Conservation (phyloP, 176 grass and related monocot genomes). For the Phoenix roebelenii region DNA sequence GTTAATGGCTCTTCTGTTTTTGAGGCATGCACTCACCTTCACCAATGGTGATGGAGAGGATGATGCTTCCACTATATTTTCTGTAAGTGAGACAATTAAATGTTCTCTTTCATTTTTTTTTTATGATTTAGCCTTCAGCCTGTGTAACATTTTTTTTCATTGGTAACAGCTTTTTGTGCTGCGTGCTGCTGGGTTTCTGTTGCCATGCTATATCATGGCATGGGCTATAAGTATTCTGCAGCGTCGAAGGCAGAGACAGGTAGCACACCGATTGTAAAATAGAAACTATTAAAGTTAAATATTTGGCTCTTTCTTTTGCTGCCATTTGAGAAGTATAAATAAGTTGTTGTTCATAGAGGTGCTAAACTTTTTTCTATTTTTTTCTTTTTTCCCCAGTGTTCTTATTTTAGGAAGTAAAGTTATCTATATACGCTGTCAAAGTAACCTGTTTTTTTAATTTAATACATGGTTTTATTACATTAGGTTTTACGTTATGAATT, state of each 20-base stretch:
- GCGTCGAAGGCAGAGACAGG: conserved; percentile 85
- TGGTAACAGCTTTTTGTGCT: conserved; percentile 69
- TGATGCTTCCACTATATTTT: conserved; percentile 67
- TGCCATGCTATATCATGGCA: conserved; percentile 94
- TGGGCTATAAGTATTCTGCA: conserved; percentile 92
- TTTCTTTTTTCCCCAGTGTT: not conserved
- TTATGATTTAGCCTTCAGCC: not conserved
- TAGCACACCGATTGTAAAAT: conserved; percentile 10
- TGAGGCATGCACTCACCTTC: conserved; percentile 79
- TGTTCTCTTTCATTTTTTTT: not conserved
- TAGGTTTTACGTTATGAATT: too few species aligned
- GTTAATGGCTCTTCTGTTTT: conserved; percentile 93
- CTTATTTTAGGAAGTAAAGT: too few species aligned
- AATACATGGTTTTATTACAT: too few species aligned
- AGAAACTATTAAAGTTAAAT: too few species aligned
- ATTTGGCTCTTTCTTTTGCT: too few species aligned
- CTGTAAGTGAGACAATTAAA: conserved; percentile 33
- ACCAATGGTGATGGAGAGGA: conserved; percentile 58
- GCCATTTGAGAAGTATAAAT: too few species aligned
- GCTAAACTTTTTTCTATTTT: not conserved
- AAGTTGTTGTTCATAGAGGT: too few species aligned
- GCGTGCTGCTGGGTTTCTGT: conserved; percentile 86
- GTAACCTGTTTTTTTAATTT: too few species aligned
- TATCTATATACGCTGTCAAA: too few species aligned
- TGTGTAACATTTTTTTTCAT: not conserved